Evolutionary conservation across 2,329 filamentous ascomycete species (phyloP), one percentile per base, ranked within the genome.

Genomic region (Ceratocystis ficicola): DNA sequence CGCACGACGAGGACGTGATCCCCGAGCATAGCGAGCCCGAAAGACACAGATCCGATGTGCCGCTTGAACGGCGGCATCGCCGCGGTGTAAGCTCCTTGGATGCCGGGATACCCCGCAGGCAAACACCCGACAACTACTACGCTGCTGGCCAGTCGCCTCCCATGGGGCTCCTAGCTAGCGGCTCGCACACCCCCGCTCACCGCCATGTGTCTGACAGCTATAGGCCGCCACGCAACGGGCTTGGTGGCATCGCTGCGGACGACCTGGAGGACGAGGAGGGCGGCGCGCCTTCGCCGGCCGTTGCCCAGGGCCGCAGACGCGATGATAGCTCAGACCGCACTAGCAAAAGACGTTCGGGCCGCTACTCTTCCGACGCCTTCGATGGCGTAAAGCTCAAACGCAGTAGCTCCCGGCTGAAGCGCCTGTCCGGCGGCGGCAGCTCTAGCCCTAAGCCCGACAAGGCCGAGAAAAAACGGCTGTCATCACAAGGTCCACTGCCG

Each of bases 211-310:
- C 66, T 4, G 66, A 68, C 28, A 62, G 62, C 12, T 65, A 63
- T 30, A 61, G 52, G n/a, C 61, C 66, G 12, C 46, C 64, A n/a
- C 50, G 61, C 32, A 52, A 10, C 8, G 63, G 63, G 25, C 22
- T 59, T 3, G 63, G 36, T 41, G 36, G 32, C 8, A 48, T 60
- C 7, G 22, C 22, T 55, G 69, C 72, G 7, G 70, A 73, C 28
- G 71, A 74, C 7, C 74, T 77, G 20, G 72, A 76, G 8, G 62
- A 73, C 4, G 72, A 77, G 1, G 83, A 88, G 25, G 86, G 89
- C 20, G 85, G 84, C 15, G 88, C 88, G 0, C 87, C 88, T 1
- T 87, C 84, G 20, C 87, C 88, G 0, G 80, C 86, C 0, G 80
- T 90, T 6, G 80, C 85, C 17, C 87, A 87, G 68, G 80, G 84